Base-by-base conservation (phyloP, 2,329 filamentous ascomycete species). In the Xylaria sp. region DNA sequence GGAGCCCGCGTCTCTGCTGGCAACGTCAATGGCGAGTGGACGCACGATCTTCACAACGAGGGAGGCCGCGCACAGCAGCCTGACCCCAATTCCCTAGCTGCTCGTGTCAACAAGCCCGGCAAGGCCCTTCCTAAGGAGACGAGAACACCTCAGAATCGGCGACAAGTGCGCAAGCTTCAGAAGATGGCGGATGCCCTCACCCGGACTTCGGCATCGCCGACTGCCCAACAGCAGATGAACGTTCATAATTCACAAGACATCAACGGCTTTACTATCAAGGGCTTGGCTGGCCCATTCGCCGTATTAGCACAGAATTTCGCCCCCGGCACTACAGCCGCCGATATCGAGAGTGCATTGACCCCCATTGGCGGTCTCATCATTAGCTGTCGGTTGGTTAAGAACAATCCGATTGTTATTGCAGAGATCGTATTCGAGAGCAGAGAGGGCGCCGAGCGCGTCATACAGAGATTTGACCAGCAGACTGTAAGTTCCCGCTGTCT, bases 301-400 rank as follows among this genome's bases (percentile, higher is more conserved):
- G 83, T 94, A 23, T 82, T 91, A 71, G 89, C 88, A 2, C 87
- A 90, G 73, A 94, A 94, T 77, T 91, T 94, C 71, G 90, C 90
- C 10, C 84, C 84, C 1, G 90, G 90, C 44, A 94, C 90, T 0
- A 92, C 90, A 5, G 88, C 87, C 1, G 89, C 88, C 35, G 90
- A 94, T 69, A 91, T 94, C 61, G 89, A 92, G 77, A 89, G 87
- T 67, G 90, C 90, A 59, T 86, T 94, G 84, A 83, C 81, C n/a
- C 85, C 85, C 0, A 77, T 90, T n/a, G 89, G 88, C 46, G 89
- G 88, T 35, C 79, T 86, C 62, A 81, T 91, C 68, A 70, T 82
- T 23, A 84, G 82, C 68, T 93, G 90, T 75, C 82, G 79, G 42
- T 76, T 94, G 46, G 74, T 91, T 59, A 85, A 87, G 70, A 80